These are phyloP conservation scores for Oryza rufipogon DNA, from an alignment of 176 grass and related monocot species.

Conservation along the genomic window DNA sequence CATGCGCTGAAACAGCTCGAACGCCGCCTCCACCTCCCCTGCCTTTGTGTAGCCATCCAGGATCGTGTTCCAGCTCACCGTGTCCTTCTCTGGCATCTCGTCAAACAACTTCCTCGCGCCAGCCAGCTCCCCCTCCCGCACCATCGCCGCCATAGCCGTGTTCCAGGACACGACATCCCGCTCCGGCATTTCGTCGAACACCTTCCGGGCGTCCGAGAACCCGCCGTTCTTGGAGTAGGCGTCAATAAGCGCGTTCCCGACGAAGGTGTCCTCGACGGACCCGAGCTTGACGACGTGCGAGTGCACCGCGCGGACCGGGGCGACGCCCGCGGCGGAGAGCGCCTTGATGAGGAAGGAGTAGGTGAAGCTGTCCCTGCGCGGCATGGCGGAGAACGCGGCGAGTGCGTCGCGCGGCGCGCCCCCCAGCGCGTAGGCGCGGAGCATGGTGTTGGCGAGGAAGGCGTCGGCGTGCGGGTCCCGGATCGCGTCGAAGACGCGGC, in stretches of 20 bases:
- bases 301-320: conserved; percentile 48
- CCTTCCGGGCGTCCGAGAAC: conserved; percentile 35
- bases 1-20: conserved; percentile 66
- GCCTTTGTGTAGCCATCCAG: conserved; percentile 66
- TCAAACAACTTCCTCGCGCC: conserved; percentile 58
- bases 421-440: conserved; percentile 65
- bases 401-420: conserved; percentile 48
- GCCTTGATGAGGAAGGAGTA: conserved; percentile 78
- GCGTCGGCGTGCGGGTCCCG: conserved; percentile 30
- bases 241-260: conserved; percentile 70
- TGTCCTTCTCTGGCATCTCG: conserved; percentile 74
- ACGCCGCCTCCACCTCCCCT: conserved; percentile 51
- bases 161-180: conserved; percentile 71
- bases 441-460: conserved; percentile 62
- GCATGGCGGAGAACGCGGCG: conserved; percentile 55
- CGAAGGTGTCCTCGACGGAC: conserved; percentile 59
- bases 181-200: conserved; percentile 54
- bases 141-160: conserved; percentile 47
- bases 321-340: conserved; percentile 30
- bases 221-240: conserved; percentile 62
- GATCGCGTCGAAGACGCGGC: conserved; percentile 47
- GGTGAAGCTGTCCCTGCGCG: conserved; percentile 55
- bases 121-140: conserved; percentile 49
- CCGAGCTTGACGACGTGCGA: conserved; percentile 68
- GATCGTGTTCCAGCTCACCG: conserved; percentile 74